Base-by-base conservation (phyloP, 2,329 filamentous ascomycete species). In the Pyricularia pennisetigena region DNA sequence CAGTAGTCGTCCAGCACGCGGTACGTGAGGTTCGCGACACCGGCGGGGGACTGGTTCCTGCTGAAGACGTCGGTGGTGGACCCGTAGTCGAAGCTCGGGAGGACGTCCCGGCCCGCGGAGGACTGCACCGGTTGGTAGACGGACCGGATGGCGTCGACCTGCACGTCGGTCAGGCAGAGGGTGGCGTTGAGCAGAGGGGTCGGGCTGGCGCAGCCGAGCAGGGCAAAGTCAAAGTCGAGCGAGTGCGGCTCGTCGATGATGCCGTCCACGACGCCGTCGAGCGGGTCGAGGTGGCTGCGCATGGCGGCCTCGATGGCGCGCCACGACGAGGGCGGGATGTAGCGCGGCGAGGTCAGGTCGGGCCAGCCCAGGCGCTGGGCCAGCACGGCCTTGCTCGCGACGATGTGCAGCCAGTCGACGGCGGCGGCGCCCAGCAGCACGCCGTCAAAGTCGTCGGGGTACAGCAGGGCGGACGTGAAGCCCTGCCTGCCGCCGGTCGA, bases 401-500 rank as follows among this genome's bases (percentile, higher is more conserved):
- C 74, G 8, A 74, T 74, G 62, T 76, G 74, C 1, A 79, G 71
- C 35, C 73, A 79, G 69, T 76, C 74, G 3, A 78, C 69, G 10
- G 83, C 83, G 4, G 79, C 77, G 20, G 74, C 73, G 2, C 83
- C 82, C 3, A 24, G 32, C 7, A 54, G 23, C 7, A 67, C 65
- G 10, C 69, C 69, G 62, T 70, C 69, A 54, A 86, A 88, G 69
- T 87, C 85, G 0, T 82, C 76, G 0, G 86, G 85, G 70, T 81
- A 87, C n/a, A 76, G 72, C 71, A 88, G 81, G 0, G 83, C 81
- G 7, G 81, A 80, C 68, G 83, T 84, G 41, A 86, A 76, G 3
- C 85, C 86, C 76, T 88, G 84, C 0, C 86, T 79, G 0, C 87
- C 86, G 8, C 87, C 87, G 0, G 84, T 83, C 0, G 85, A 88